Evolutionary conservation across 2,329 filamentous ascomycete species (phyloP).

Genomic region (Sporothrix variecibatus): DNA sequence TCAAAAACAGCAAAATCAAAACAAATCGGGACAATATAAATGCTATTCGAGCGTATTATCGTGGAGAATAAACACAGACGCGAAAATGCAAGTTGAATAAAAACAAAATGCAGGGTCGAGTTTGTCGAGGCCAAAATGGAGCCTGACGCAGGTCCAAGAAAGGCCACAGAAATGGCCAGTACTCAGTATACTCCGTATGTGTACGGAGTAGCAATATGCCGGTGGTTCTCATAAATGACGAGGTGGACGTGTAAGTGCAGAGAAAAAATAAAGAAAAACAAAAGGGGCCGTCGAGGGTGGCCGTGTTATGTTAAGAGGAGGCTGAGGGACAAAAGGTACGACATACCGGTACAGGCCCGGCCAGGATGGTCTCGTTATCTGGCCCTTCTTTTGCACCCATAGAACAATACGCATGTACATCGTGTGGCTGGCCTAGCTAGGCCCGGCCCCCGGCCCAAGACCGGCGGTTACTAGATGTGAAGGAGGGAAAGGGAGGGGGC

Average conservation of each 20-base stretch:
- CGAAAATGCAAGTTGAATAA: background rate
- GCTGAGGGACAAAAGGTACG: background rate
- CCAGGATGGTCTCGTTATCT: background rate
- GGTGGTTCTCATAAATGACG: background rate
- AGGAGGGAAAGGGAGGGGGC: background rate
- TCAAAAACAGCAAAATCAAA: background rate
- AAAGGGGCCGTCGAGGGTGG: background rate
- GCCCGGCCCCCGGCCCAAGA: slow-evolving; percentile 1
- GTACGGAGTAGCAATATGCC: background rate
- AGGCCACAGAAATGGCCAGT: background rate
- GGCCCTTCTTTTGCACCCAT: background rate
- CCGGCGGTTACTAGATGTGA: background rate
- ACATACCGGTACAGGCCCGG: background rate
- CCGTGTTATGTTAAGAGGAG: background rate
- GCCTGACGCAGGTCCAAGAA: background rate
- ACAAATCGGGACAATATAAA: background rate
- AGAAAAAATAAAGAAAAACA: background rate
- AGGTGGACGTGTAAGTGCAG: background rate
- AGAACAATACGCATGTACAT: background rate
- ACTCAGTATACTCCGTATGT: background rate
- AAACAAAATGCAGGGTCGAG: background rate
- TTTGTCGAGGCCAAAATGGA: background rate
- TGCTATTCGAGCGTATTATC: too few species aligned
- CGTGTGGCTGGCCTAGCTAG: slow-evolving; percentile 1
- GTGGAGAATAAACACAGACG: slow-evolving; percentile 5